Base-by-base conservation (phyloP, 495 filamentous ascomycete species). In the Mycothermus thermophilus region DNA sequence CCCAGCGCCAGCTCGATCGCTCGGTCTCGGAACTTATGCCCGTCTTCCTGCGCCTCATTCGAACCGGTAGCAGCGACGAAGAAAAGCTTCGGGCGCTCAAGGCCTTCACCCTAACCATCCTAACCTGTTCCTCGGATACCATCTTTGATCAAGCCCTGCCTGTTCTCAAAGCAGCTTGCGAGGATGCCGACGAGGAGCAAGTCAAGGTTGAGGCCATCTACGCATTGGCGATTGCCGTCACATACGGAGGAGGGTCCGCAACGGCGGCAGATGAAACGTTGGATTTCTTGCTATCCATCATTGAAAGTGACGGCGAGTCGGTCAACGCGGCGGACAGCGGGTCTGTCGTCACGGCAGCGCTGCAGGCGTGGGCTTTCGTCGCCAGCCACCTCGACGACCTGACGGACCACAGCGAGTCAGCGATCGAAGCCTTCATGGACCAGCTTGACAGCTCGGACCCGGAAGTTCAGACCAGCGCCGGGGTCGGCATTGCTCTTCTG, bases 301-400 rank as follows among this genome's bases (percentile, higher is more conserved):
- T 90, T 30, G 76, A 83, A 29, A 86, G 79, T 13, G 87, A 97
- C 42, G 90, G 90, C 1, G 62, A 75, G 25, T 71, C 65, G 1
- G 69, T 93, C 17, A 74, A 71, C 7, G 88, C 88, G 5, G 60
- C 62, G 8, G 87, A 95, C 44, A 79, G 75, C 41, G 71, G 69
- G 1, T 67, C 61, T 8, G 75, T 86, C n/a, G 87, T 97, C 11
- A 67, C 74, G 2, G 84, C 88, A 0, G 86, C 88, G 2, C 66
- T 92, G 4, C 75, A 83, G 46, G 79, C 81, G 42, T 95, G 86
- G 86, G 87, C 83, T 8, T 83, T 85, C 43, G 66, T 93, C 8
- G 82, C 79, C 8, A 92, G 81, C 8, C 74, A 80, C 27, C 55
- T 93, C 22, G 83, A 93, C 3, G 83, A 93, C 42, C 63, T 93